Conservation (phyloP, 306 rosid species). For the Hylodesmum podocarpum region DNA sequence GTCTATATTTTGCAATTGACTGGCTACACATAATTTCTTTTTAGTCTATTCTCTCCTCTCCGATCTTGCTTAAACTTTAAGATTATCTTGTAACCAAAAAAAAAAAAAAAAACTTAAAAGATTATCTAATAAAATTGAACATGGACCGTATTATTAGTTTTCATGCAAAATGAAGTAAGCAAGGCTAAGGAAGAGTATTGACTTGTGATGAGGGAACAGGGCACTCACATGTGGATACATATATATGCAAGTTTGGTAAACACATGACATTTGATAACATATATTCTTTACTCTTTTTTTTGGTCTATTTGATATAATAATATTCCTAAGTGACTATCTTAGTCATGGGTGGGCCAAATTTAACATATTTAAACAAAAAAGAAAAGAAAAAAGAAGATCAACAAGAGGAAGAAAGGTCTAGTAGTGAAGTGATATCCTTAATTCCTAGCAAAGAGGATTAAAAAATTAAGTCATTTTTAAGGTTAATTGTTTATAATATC, state of each 20-base stretch:
- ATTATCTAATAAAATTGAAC: not conserved
- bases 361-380: no score
- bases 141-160: not conserved
- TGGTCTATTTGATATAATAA: not conserved
- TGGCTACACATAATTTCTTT: not conserved
- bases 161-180: conserved; percentile 3
- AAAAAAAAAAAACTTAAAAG: no score
- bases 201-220: conserved; percentile 29
- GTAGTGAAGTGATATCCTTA: not conserved
- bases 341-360: conserved; percentile 23
- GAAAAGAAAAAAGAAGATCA: not conserved
- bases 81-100: no score
- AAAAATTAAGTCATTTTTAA: not conserved
- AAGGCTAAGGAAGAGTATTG: conserved; percentile 4
- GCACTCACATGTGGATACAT: conserved; percentile 19
- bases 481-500: not conserved
- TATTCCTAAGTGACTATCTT: not conserved
- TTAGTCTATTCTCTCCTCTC: not conserved
- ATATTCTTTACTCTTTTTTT: not conserved
- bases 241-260: not conserved
- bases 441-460: not conserved
- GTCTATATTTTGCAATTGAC: conserved; percentile 15
- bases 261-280: not conserved
- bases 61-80: not conserved
- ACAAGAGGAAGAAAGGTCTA: not conserved